Evolutionary conservation across 345 rosid species (phyloP), one percentile per base, ranked within the genome.

Genomic region (Brassica cretica): DNA sequence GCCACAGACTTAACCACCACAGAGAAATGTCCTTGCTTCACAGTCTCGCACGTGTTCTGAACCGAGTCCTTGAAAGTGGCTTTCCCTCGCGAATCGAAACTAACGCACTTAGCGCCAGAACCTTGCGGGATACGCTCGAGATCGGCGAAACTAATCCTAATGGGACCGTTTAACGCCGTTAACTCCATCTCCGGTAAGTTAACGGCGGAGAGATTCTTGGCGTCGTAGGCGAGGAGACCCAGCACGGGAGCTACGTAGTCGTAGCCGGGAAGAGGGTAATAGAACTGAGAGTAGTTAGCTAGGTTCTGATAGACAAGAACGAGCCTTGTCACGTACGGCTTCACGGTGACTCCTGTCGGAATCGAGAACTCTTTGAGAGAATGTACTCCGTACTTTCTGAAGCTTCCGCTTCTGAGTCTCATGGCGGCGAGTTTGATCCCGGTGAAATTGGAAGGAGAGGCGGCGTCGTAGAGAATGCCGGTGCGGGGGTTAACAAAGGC

Each of bases 391-490:
- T 71, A 74, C 5, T 9, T 86, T 68, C 88, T 82, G 59, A 95
- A 88, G 88, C 97, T 93, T 19, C 97, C 99, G 41, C 89, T 87
- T 80, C 96, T 78, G 3, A 95, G 89, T 85, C 99, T 88, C 87
- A 95, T 79, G 53, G 89, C 98, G 1, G 97, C 75, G 46, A 95
- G 56, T 79, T 80, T 76, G 72, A 95, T 89, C 67, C 98, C 97
- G 16, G 85, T 84, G 71, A 95, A 86, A 79, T 91, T 88, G 0
- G 89, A 81, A 11, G 96, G 98, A 46, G 1, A 9, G 67, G 83
- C 8, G 65, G 83, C 98, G n/a, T 86, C 82, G 62, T 89, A 93
- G 11, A 83, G 77, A 49, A 80, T 65, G 60, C 99, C 99, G 0
- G 99, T 95, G 74, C 69, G 89, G 0, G 99, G 97, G 27, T 72